These are phyloP conservation scores for Ogataea nakhonphanomensis DNA, from an alignment of 805 yeast genomes.

Conservation along the genomic window DNA sequence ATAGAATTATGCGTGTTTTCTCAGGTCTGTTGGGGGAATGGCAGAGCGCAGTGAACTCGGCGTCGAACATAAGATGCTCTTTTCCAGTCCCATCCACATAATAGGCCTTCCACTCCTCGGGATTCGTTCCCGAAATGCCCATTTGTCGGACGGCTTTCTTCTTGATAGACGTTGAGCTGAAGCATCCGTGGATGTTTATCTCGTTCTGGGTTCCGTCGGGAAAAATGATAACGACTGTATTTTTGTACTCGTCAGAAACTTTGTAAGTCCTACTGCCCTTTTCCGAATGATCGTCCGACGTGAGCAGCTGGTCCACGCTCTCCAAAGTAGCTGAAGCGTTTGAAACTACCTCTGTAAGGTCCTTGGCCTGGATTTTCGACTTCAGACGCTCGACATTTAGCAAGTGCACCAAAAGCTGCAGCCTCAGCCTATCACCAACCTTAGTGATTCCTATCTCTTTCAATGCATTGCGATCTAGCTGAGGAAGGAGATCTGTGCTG, in stretches of 20 bases:
- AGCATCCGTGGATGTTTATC: conserved; percentile 74
- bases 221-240: conserved; percentile 59
- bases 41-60: conserved; percentile 78
- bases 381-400: conserved; percentile 36
- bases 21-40: conserved; percentile 71
- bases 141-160: conserved; percentile 60
- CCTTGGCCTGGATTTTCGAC: conserved; percentile 17
- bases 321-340: conserved; percentile 16
- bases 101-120: conserved; percentile 53
- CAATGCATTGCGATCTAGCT: conserved; percentile 60
- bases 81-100: conserved; percentile 44
- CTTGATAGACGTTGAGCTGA: conserved; percentile 75
- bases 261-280: conserved; percentile 1
- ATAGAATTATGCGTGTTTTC: conserved; percentile 65
- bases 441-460: conserved; percentile 69
- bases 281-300: neutral
- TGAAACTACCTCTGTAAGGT: conserved; percentile 20
- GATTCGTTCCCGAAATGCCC: conserved; percentile 42
- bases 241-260: conserved; percentile 5
- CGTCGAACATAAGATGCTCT: conserved; percentile 58
- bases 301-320: conserved; percentile 14
- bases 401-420: conserved; percentile 55
- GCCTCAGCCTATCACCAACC: conserved; percentile 78
- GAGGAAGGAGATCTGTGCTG: conserved; percentile 52
- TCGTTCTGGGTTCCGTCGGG: conserved; percentile 69